phyloP scores from a whole-genome alignment of 208 protist genomes.

The Wallacemonas sp. region DNA sequence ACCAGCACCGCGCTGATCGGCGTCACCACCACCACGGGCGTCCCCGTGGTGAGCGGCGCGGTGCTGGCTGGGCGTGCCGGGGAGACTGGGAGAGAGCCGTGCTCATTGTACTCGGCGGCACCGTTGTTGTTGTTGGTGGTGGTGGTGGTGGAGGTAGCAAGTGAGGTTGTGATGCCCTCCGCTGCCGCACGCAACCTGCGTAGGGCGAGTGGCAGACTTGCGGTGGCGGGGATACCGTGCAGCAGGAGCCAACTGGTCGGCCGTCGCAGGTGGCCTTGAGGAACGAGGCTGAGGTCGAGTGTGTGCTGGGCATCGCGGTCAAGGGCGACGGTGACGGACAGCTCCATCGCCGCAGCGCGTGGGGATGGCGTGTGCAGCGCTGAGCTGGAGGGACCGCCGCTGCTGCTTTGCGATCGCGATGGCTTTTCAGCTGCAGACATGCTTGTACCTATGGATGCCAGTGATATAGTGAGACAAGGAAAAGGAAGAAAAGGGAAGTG shows the following conservation, averaged over 20 bases:
- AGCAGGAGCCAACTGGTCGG: slow-evolving; percentile 52
- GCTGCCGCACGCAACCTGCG: slow-evolving; percentile 37
- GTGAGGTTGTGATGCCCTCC: background rate
- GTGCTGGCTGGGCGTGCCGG: background rate
- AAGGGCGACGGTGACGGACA: slow-evolving; percentile 46
- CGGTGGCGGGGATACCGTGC: slow-evolving; percentile 61
- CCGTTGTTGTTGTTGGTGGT: no score
- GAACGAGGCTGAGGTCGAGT: slow-evolving; percentile 44
- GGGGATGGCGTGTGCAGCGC: background rate
- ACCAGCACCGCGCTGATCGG: slow-evolving; percentile 48
- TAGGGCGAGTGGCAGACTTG: slow-evolving; percentile 46
- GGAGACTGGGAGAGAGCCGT: background rate
- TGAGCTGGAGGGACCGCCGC: background rate
- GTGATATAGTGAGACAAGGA: background rate
- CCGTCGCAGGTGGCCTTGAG: background rate
- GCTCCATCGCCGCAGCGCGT: slow-evolving; percentile 19
- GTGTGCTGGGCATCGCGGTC: slow-evolving; percentile 48
- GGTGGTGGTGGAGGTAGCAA: no score
- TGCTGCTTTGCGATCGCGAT: background rate
- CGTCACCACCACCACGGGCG: no score
- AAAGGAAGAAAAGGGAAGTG: background rate
- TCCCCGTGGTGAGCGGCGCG: background rate
- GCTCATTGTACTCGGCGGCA: background rate
- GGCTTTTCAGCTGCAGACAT: background rate
- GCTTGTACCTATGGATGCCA: background rate